Percentiles rank a stretch among this genome's conserved stretches.
phyloP scores from a whole-genome alignment of 2,329 filamentous ascomycete genomes.

The Nigrospora oryzae region DNA sequence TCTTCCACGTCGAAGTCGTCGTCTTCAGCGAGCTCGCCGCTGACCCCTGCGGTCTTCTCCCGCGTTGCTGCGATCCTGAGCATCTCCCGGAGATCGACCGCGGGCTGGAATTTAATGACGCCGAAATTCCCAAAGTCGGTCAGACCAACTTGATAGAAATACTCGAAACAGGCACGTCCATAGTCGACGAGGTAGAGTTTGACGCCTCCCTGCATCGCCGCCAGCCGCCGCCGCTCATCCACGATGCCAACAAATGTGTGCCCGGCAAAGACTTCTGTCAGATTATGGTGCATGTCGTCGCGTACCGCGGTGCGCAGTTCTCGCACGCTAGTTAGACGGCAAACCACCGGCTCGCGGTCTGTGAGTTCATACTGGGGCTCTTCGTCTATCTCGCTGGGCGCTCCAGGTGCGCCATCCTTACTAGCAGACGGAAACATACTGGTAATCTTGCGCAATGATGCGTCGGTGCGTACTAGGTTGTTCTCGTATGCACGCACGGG shows the following conservation, averaged over 20 bases:
- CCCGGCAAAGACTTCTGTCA: conserved; percentile 79
- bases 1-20: conserved; percentile 58
- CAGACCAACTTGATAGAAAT: conserved; percentile 90
- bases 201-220: conserved; percentile 87
- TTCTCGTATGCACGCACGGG: conserved; percentile 65
- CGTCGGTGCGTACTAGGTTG: conserved; percentile 84
- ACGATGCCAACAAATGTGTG: conserved; percentile 93
- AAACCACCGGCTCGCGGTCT: conserved; percentile 60
- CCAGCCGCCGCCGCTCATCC: conserved; percentile 76
- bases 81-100: conserved; percentile 62
- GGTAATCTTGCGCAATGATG: conserved; percentile 86
- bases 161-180: conserved; percentile 75
- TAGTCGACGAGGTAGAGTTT: conserved; percentile 93
- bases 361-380: conserved; percentile 56
- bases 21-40: conserved; percentile 23
- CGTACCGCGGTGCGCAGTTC: conserved; percentile 75
- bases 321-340: conserved; percentile 77
- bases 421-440: conserved; percentile 71
- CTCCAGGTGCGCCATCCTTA: conserved; percentile 22
- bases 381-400: conserved; percentile 18
- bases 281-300: conserved; percentile 70
- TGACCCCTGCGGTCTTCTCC: conserved; percentile 45
- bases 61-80: conserved; percentile 64
- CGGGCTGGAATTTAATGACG: conserved; percentile 67
- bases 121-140: conserved; percentile 97